These are phyloP conservation scores for Xylaria cubensis DNA, from an alignment of 495 filamentous ascomycete genomes.

Conservation along the genomic window DNA sequence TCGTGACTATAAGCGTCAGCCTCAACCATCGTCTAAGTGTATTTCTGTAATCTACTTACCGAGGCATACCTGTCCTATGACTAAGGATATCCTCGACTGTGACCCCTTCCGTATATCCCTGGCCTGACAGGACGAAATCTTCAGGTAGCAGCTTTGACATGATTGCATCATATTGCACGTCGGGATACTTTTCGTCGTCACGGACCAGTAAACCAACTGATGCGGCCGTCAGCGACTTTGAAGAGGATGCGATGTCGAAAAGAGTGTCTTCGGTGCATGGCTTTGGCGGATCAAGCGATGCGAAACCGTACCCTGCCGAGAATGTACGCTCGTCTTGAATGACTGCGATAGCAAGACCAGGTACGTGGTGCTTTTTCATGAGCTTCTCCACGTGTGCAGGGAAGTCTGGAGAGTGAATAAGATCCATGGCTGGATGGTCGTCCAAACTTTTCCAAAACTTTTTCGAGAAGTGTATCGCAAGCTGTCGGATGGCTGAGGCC, in stretches of 20 bases:
- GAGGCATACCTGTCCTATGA: slow-evolving; percentile 53
- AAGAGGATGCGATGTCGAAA: slow-evolving; percentile 52
- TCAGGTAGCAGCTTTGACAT: slow-evolving; percentile 56
- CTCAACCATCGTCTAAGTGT: not conserved
- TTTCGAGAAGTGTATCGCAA: not conserved
- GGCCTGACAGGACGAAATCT: slow-evolving; percentile 59
- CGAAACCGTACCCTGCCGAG: slow-evolving; percentile 33
- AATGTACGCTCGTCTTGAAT: slow-evolving; percentile 46
- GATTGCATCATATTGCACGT: slow-evolving; percentile 55
- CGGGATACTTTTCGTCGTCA: slow-evolving; percentile 43
- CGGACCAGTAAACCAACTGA: slow-evolving; percentile 55
- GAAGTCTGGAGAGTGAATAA: slow-evolving; percentile 7
- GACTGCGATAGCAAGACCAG: slow-evolving; percentile 55
- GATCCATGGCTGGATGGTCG: slow-evolving; percentile 5
- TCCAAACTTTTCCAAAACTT: not conserved
- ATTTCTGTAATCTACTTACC: slow-evolving; percentile 34
- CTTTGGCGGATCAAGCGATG: slow-evolving; percentile 32
- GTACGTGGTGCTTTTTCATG: slow-evolving; percentile 53
- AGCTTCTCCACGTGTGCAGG: slow-evolving; percentile 41
- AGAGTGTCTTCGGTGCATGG: slow-evolving; percentile 50
- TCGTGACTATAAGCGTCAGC: slow-evolving; percentile 29
- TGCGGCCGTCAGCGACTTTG: slow-evolving; percentile 62
- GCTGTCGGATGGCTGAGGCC: not conserved
- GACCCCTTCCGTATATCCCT: slow-evolving; percentile 49
- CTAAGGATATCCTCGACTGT: slow-evolving; percentile 58